These are phyloP conservation scores for Myochromella boudieri DNA, from an alignment of 768 basidiomycete genomes.

Conservation along the genomic window DNA sequence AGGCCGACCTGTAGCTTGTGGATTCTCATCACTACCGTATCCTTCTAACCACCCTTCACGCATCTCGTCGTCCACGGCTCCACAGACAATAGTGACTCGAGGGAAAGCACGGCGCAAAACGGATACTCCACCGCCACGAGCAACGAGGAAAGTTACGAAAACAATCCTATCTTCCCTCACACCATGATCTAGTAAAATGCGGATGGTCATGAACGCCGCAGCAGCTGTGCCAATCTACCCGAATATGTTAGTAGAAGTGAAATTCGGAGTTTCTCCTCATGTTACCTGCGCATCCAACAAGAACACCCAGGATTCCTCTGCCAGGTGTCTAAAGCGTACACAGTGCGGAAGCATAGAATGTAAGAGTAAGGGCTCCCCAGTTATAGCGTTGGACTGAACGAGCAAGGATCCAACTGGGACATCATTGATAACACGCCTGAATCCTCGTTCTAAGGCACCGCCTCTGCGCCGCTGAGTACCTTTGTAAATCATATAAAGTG, in stretches of 20 bases:
- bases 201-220: conserved; percentile 92
- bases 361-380: conserved; percentile 87
- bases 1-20: conserved; percentile 54
- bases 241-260: neutral
- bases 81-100: conserved; percentile 77
- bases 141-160: conserved; percentile 87
- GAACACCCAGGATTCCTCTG: conserved; percentile 77
- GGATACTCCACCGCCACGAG: conserved; percentile 75
- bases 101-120: conserved; percentile 86
- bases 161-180: conserved; percentile 82
- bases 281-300: conserved; percentile 84
- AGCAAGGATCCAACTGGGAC: conserved; percentile 86
- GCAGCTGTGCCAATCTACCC: conserved; percentile 89
- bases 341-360: conserved; percentile 77
- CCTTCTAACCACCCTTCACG: conserved; percentile 71
- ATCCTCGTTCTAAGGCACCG: conserved; percentile 86
- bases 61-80: conserved; percentile 77
- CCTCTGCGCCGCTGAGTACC: conserved; percentile 49
- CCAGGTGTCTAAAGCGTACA: conserved; percentile 64
- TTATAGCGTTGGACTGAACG: conserved; percentile 81
- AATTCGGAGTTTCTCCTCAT: neutral
- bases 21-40: conserved; percentile 48
- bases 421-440: conserved; percentile 85
- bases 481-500: neutral
- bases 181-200: conserved; percentile 91